Base-by-base conservation (phyloP, 129 eudicot species). In the Glebionis coronaria region DNA sequence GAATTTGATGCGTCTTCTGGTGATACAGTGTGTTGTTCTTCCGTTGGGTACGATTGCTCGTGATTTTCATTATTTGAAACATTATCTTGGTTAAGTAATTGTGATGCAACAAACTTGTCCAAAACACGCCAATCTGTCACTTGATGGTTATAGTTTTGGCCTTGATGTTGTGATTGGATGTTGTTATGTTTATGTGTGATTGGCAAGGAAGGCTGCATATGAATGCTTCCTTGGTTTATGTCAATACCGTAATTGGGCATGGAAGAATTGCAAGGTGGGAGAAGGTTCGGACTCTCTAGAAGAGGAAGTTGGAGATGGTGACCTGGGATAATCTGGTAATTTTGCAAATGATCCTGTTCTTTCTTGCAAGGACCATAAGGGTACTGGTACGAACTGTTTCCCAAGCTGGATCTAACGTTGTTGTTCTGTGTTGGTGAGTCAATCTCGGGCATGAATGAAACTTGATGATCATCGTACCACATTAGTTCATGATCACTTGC, bases 61-160 rank as follows among this genome's bases (percentile, higher is more conserved):
- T 63, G 55, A 71, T 76, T 81, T 55, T 82, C 86, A 60, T 79
- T 82, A 31, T 28, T 69, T 3, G 81, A 65, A 66, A 71, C 58
- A 60, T 88, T 91, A 46, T 77, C 96, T 18, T 88, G 95, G 83
- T 94, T 92, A 40, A 85, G 86, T 44, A 76, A 64, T 35, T 92
- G 98, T 11, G 98, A 83, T 19, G 98, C 98, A 12, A 92, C 98
- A 71, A 92, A 92, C 68, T 92, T 92, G 77, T 92, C 96, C 38
- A 92, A 89, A 12, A 88, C 91, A 60, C 98, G 78, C 98, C 98
- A 92, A 78, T 92, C 95, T 0, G 86, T 85, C 52, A 88, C 84
- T 60, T 82, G 85, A 67, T 85, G 82, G 38, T 85, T 84, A 45
- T 20, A 80, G n/a, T 65, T 86, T 56, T 83, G 82, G 18, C 79